Base-by-base conservation (phyloP, 2,329 filamentous ascomycete species). In the Paradendryphiella salina region DNA sequence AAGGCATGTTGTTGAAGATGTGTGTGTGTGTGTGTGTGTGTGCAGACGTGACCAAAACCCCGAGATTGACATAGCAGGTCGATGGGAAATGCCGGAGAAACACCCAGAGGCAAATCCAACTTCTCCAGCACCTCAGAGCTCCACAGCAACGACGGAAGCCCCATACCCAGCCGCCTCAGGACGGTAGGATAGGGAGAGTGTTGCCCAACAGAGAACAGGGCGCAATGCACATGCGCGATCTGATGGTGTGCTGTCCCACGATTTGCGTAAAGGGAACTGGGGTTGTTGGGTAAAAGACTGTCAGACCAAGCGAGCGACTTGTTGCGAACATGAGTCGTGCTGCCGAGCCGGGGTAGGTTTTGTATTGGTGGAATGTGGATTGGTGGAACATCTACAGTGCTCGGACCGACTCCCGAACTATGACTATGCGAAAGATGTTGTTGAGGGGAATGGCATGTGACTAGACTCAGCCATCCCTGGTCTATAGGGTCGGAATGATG, bases 231-330 rank as follows among this genome's bases (percentile, higher is more conserved):
- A 36, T 23, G 15, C 37, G 46, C 47, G 50, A 56, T 51, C 42
- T 54, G 38, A 35, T 45, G 49, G 39, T 48, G 49, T 57, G 40
- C 34, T 57, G 56, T 48, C 54, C 59, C 52, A 59, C 54, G 47
- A 57, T 60, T 52, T 59, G 39, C 46, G 56, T 63, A 58, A 56
- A 50, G 35, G n/a, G 42, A 51, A 52, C 54, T 40, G 28, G 47
- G 45, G 42, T 36, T 50, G 37, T 51, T 48, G 23, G 37, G 55
- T 49, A 49, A 52, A 33, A 42, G 42, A 29, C 49, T 37, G 18
- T 33, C 14, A 29, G n/a, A 14, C 32, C 50, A 50, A 52, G 52
- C 50, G 37, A 55, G 46, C 43, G 43, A 49, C 32, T 38, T 41
- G 34, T 17, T 26, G 7, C 37, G 14, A 46, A 21, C 28, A 32